phyloP scores from a whole-genome alignment of 768 basidiomycete species.

The Porpolomopsis calyptriformis region DNA sequence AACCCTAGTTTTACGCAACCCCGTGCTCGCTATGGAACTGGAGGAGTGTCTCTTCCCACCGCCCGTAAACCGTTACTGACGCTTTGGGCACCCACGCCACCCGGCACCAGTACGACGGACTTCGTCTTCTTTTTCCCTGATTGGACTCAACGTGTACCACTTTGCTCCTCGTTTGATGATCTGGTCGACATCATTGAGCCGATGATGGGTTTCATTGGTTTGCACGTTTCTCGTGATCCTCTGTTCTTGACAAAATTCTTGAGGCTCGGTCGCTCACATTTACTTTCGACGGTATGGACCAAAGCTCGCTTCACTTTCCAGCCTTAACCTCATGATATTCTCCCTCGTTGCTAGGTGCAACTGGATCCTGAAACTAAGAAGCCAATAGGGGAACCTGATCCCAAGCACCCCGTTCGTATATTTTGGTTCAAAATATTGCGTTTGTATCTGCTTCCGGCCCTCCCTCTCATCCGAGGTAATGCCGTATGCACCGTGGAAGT shows the following conservation, averaged over 20 bases:
- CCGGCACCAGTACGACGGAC: constrained; percentile 58
- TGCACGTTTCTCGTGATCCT: constrained; percentile 72
- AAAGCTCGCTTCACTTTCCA: not conserved
- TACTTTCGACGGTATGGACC: constrained; percentile 40
- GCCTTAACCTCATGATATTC: not conserved
- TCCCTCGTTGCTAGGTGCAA: constrained; percentile 26
- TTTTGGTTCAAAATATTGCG: constrained; percentile 83
- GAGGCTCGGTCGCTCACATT: constrained; percentile 60
- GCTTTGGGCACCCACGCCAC: constrained; percentile 69
- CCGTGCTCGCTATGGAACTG: constrained; percentile 51
- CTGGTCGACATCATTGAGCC: constrained; percentile 68
- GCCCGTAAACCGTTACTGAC: constrained; percentile 61
- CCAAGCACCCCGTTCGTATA: constrained; percentile 47
- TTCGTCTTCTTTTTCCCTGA: constrained; percentile 88
- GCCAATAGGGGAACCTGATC: constrained; percentile 41
- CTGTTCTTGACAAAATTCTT: constrained; percentile 71
- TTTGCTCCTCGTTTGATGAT: constrained; percentile 56
- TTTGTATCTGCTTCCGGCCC: constrained; percentile 71
- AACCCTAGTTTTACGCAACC: constrained; percentile 53
- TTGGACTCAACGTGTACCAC: constrained; percentile 65
- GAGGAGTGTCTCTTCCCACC: constrained; percentile 41
- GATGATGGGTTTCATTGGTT: constrained; percentile 66
- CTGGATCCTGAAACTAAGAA: constrained; percentile 55
- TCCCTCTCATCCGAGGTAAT: constrained; percentile 77
- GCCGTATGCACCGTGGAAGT: constrained; percentile 85